Conservation (phyloP, 352 stramenopile species). For the Phytophthora hybrid region DNA sequence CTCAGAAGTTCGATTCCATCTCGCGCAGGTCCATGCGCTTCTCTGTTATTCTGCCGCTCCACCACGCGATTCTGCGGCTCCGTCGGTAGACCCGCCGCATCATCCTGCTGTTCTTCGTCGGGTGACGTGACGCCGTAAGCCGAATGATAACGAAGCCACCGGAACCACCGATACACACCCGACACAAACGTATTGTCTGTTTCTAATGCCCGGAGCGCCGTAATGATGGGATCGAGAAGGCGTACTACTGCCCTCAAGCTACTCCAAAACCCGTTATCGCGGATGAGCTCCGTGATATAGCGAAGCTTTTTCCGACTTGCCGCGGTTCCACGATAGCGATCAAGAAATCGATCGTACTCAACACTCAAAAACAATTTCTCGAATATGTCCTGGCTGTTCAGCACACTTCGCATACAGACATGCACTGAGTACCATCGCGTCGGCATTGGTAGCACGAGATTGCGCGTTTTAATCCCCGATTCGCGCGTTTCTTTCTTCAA, state of each 20-base stretch:
- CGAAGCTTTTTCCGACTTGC: conserved; percentile 3
- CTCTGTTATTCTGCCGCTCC: neutral
- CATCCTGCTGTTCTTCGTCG: neutral
- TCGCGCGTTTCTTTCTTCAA: conserved; percentile 1
- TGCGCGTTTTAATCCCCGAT: neutral
- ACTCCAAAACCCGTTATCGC: conserved; percentile 13
- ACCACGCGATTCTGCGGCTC: neutral
- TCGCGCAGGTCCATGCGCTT: neutral
- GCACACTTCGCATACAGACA: conserved; percentile 4
- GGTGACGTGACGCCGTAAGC: neutral
- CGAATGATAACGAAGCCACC: neutral
- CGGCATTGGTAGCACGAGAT: conserved; percentile 11
- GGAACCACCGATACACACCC: neutral
- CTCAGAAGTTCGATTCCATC: neutral
- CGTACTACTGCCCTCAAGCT: conserved; percentile 14
- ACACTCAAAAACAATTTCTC: conserved; percentile 11
- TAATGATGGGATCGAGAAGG: conserved; percentile 8
- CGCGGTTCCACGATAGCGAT: conserved; percentile 15
- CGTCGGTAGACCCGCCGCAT: neutral
- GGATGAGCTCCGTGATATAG: conserved; percentile 4
- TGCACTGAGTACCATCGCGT: conserved; percentile 13
- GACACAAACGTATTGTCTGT: conserved; percentile 1
- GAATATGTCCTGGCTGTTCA: conserved; percentile 11
- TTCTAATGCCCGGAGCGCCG: neutral
- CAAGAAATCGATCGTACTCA: conserved; percentile 8